Conservation (phyloP, 139 green algal genomes). For the Chlamydomonas sp. region DNA sequence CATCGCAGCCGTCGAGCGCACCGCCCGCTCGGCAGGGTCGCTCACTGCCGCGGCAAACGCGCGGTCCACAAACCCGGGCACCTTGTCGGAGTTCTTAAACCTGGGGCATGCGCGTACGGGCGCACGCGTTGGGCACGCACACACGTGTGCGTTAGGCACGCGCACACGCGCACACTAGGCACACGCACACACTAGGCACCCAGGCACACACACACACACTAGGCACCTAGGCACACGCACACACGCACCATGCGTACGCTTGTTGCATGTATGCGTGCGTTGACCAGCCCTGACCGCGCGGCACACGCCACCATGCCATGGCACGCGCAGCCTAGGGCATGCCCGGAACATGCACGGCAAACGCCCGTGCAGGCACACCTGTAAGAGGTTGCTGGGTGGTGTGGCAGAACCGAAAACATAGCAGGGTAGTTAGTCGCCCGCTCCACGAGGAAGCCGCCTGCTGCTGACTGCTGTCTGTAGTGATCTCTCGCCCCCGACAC, state of each 20-base stretch:
- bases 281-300: too few relatives aligned
- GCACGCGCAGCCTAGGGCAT: neutral
- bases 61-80: slow-evolving; percentile 52
- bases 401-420: slow-evolving; percentile 56
- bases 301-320: neutral
- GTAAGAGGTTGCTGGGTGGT: slow-evolving; percentile 23
- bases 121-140: too few relatives aligned
- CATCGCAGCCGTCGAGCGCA: slow-evolving; percentile 9
- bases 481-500: slow-evolving; percentile 60
- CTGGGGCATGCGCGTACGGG: too few relatives aligned
- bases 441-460: slow-evolving; percentile 50
- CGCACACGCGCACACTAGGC: too few relatives aligned
- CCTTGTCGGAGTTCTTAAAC: slow-evolving; percentile 49
- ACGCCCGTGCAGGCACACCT: neutral
- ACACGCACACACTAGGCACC: too few relatives aligned
- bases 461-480: slow-evolving; percentile 51
- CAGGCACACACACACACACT: too few relatives aligned
- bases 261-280: too few relatives aligned
- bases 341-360: neutral
- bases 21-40: slow-evolving; percentile 14
- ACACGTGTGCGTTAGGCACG: too few relatives aligned
- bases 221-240: too few relatives aligned
- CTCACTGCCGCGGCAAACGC: slow-evolving; percentile 23
- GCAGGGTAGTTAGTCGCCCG: slow-evolving; percentile 50
- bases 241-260: too few relatives aligned